Percentiles rank a stretch among this genome's conserved stretches.
These are phyloP conservation scores for Cephalotrichum gorgonifer DNA, from an alignment of 2,329 filamentous ascomycete genomes.

Conservation along the genomic window DNA sequence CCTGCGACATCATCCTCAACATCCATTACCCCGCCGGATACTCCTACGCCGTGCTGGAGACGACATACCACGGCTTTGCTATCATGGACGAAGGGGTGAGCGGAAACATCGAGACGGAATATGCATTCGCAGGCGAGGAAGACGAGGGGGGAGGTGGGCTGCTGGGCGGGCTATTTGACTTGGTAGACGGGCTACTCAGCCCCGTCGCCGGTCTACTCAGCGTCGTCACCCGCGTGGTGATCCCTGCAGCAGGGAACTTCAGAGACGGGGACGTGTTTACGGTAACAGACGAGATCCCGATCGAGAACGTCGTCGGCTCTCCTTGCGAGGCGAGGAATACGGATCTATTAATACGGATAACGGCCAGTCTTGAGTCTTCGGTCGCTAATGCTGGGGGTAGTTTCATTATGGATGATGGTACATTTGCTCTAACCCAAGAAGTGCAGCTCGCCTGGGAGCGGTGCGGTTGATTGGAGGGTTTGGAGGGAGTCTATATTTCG, in stretches of 20 bases:
- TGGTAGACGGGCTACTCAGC: conserved; percentile 1
- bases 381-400: not conserved
- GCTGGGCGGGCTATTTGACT: not conserved
- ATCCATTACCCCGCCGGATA: conserved; percentile 6
- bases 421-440: conserved; percentile 4
- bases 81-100: conserved; percentile 3
- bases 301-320: not conserved
- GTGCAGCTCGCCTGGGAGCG: conserved; percentile 4
- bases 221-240: not conserved
- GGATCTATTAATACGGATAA: conserved; percentile 2
- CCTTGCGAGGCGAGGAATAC: conserved; percentile 4
- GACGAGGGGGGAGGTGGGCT: not conserved
- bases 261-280: conserved; percentile 1
- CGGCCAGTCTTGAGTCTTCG: not conserved
- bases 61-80: conserved; percentile 6
- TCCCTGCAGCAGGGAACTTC: not conserved
- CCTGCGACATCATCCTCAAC: conserved; percentile 5
- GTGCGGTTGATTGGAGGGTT: too few species aligned
- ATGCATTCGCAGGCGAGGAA: not conserved
- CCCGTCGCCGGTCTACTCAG: not conserved
- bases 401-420: conserved; percentile 1
- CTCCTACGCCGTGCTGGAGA: conserved; percentile 3
- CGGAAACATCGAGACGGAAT: conserved; percentile 3
- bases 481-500: too few species aligned
- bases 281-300: not conserved